Evolutionary conservation across 2,329 filamentous ascomycete species (phyloP).

Genomic region (Shiraia sp.): DNA sequence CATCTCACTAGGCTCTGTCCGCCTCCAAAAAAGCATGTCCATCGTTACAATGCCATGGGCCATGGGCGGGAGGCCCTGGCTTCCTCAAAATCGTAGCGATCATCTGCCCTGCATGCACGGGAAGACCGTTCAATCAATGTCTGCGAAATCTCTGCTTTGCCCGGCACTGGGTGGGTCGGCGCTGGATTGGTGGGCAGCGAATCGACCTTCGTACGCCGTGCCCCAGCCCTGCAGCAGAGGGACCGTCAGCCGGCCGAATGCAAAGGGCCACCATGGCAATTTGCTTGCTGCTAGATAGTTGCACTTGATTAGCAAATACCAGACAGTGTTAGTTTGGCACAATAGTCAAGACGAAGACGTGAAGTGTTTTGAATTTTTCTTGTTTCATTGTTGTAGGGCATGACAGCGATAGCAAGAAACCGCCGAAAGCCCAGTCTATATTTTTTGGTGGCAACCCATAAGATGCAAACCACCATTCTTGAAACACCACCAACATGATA

Average conservation of each 20-base stretch:
- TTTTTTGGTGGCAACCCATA: slow-evolving; percentile 21
- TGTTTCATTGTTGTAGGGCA: slow-evolving; percentile 18
- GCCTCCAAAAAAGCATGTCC: too few relatives aligned
- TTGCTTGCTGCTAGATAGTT: not conserved
- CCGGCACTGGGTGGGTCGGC: slow-evolving; percentile 9
- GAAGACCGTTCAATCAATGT: slow-evolving; percentile 12
- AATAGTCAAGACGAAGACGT: not conserved
- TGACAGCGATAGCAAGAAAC: slow-evolving; percentile 13
- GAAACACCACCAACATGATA: slow-evolving; percentile 21
- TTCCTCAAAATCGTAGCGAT: slow-evolving; percentile 1
- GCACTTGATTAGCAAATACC: not conserved
- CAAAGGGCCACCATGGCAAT: not conserved
- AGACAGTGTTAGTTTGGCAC: not conserved
- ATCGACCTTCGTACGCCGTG: slow-evolving; percentile 11
- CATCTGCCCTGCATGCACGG: slow-evolving; percentile 2
- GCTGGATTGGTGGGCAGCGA: slow-evolving; percentile 17
- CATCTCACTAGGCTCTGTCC: too few relatives aligned
- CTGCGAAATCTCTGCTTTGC: slow-evolving; percentile 19
- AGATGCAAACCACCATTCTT: slow-evolving; percentile 19
- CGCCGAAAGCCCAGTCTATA: slow-evolving; percentile 29
- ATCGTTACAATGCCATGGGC: too few relatives aligned
- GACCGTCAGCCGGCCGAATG: slow-evolving; percentile 15
- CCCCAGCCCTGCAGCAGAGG: slow-evolving; percentile 22
- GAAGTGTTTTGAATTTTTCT: slow-evolving; percentile 2
- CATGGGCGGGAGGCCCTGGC: not conserved